A percentile compares a stretch with the other conserved stretches of the same genome.
Conservation (phyloP, 140 eudicot genomes). For the Flaveria floridana region DNA sequence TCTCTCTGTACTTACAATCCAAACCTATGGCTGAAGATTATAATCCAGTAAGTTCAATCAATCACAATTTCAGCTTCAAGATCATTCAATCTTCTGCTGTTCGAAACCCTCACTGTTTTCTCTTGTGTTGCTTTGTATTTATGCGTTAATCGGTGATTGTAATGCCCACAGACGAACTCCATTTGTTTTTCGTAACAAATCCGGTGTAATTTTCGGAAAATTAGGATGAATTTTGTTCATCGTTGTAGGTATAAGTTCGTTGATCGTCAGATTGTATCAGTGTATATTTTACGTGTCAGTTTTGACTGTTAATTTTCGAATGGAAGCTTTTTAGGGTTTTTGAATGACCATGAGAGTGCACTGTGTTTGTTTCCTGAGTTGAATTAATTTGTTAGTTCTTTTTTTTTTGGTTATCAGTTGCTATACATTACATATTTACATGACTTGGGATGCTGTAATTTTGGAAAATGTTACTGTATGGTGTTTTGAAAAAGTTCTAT, state of each 20-base stretch:
- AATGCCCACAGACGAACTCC: neutral
- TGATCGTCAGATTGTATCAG: slow-evolving; percentile 8
- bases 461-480: neutral
- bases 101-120: slow-evolving; percentile 11
- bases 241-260: neutral
- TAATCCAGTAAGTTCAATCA: slow-evolving; percentile 29
- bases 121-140: neutral
- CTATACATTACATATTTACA: neutral
- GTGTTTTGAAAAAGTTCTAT: neutral
- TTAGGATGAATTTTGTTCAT: slow-evolving; percentile 11
- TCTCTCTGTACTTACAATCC: slow-evolving; percentile 11
- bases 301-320: slow-evolving; percentile 17
- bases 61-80: neutral
- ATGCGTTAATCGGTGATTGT: neutral
- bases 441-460: neutral
- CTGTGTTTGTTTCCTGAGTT: neutral
- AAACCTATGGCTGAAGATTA: slow-evolving; percentile 34
- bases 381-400: neutral
- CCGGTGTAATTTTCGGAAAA: neutral
- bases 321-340: slow-evolving; percentile 24
- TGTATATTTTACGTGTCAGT: neutral
- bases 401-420: neutral
- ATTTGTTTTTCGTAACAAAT: slow-evolving; percentile 2
- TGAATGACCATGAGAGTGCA: neutral
- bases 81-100: slow-evolving; percentile 5